Conservation (phyloP, 1,284 basidiomycete genomes). For the Sphagnurus paluster region DNA sequence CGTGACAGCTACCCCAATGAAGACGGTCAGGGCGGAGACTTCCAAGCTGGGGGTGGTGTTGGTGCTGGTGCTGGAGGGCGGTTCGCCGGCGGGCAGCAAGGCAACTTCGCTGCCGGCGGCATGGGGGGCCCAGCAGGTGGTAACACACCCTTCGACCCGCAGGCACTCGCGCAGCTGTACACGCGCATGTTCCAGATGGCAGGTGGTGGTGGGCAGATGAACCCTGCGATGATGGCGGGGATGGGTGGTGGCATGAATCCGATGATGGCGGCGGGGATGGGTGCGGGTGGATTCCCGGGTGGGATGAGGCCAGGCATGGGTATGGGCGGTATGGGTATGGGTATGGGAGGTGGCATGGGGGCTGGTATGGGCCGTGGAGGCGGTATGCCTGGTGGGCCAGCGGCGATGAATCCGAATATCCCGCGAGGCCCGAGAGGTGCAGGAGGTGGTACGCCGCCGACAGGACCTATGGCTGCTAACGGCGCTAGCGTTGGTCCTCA, state of each 20-base stretch:
- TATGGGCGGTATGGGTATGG: slow-evolving; percentile 27
- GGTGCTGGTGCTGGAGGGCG: too few relatives aligned
- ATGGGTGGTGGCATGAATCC: slow-evolving; percentile 46
- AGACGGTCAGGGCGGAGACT: slow-evolving; percentile 29
- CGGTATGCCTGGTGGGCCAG: slow-evolving; percentile 33
- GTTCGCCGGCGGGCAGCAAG: slow-evolving; percentile 22
- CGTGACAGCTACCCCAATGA: slow-evolving; percentile 57
- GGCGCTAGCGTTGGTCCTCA: slow-evolving; percentile 71
- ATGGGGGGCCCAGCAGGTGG: slow-evolving; percentile 23
- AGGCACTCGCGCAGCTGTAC: slow-evolving; percentile 77
- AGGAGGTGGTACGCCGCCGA: slow-evolving; percentile 44
- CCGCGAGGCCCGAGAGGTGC: slow-evolving; percentile 68
- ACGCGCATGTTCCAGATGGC: slow-evolving; percentile 85
- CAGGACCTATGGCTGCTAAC: slow-evolving; percentile 42
- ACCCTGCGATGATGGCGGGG: slow-evolving; percentile 48
- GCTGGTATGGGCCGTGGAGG: slow-evolving; percentile 29
- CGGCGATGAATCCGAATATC: slow-evolving; percentile 53
- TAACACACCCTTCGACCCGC: slow-evolving; percentile 74
- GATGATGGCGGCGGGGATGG: slow-evolving; percentile 37
- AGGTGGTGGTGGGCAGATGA: slow-evolving; percentile 51
- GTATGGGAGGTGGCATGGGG: slow-evolving; percentile 35
- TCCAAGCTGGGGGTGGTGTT: slow-evolving; percentile 17
- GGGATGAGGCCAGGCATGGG: slow-evolving; percentile 48
- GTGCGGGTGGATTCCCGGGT: slow-evolving; percentile 36
- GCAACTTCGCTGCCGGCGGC: slow-evolving; percentile 22